These are phyloP conservation scores for Moesziomyces globuligerus DNA, from an alignment of 1,284 basidiomycete species.

Conservation along the genomic window DNA sequence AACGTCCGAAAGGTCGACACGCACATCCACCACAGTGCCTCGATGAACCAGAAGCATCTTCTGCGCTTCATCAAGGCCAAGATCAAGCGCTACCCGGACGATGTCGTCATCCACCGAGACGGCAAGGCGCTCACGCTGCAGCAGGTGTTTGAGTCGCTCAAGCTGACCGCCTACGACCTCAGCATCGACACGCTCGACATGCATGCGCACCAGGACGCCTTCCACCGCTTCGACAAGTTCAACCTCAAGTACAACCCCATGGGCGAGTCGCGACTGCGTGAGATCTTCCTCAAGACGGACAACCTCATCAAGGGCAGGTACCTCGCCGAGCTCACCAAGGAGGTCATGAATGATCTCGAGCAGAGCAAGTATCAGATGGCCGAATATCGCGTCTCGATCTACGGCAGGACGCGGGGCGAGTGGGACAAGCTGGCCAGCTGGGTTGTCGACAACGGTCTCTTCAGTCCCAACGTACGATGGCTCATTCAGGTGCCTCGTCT, in stretches of 20 bases:
- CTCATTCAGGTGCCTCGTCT: conserved; percentile 94
- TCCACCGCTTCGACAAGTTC: conserved; percentile 88
- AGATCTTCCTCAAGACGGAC: conserved; percentile 99
- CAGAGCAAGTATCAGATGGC: conserved; percentile 92
- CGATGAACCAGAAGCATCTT: conserved; percentile 99
- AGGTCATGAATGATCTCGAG: conserved; percentile 94
- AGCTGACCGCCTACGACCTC: conserved; percentile 95
- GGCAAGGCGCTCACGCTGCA: conserved; percentile 86
- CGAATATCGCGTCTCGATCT: conserved; percentile 97
- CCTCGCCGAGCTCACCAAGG: conserved; percentile 92
- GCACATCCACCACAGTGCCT: conserved; percentile 96
- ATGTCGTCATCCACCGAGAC: conserved; percentile 95
- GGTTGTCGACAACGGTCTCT: conserved; percentile 92
- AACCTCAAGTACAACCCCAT: conserved; percentile 83
- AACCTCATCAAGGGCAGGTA: conserved; percentile 81
- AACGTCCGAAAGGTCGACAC: conserved; percentile 97
- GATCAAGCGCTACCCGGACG: conserved; percentile 84
- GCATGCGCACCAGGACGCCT: conserved; percentile 97
- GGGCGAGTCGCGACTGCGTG: conserved; percentile 91
- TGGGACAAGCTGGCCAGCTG: conserved; percentile 99
- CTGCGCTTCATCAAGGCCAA: conserved; percentile 98
- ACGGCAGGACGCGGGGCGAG: conserved; percentile 79
- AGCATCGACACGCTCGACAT: conserved; percentile 99
- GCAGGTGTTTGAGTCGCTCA: conserved; percentile 94
- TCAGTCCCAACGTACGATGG: conserved; percentile 97